Conservation (phyloP, 1,284 basidiomycete species). For the Apiotrichum porosum region DNA sequence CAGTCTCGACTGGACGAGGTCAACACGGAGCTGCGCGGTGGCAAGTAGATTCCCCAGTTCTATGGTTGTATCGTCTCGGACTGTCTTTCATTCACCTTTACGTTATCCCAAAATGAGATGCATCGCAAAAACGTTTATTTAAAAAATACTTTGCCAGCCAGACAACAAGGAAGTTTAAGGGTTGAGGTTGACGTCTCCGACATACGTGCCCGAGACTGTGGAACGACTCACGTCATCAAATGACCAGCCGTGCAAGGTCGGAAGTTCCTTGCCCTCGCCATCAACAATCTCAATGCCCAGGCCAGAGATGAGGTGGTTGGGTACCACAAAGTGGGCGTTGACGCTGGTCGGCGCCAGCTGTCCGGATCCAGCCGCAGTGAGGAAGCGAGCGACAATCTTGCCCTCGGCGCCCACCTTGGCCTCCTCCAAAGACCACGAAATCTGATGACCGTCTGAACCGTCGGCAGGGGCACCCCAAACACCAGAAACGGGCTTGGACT, state of each 20-base stretch:
- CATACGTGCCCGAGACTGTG: slow-evolving; percentile 12
- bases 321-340: slow-evolving; percentile 48
- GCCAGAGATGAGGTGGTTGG: slow-evolving; percentile 45
- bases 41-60: background rate
- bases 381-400: slow-evolving; percentile 53
- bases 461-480: slow-evolving; percentile 39
- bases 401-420: slow-evolving; percentile 20
- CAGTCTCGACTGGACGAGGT: slow-evolving; percentile 65
- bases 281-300: slow-evolving; percentile 45
- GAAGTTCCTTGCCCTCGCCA: slow-evolving; percentile 10
- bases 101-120: background rate
- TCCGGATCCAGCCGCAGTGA: slow-evolving; percentile 29
- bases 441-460: slow-evolving; percentile 24
- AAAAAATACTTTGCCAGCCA: background rate
- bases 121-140: background rate
- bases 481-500: slow-evolving; percentile 52
- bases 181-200: slow-evolving; percentile 9
- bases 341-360: slow-evolving; percentile 41
- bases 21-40: slow-evolving; percentile 46
- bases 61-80: background rate
- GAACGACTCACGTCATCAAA: slow-evolving; percentile 2
- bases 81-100: background rate
- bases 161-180: slow-evolving; percentile 1
- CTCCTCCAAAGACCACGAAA: slow-evolving; percentile 48
- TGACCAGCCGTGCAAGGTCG: background rate